A percentile compares a stretch with the other conserved stretches of the same genome.
Conservation (phyloP, 192 early-diverging fungal genomes). For the Backusella morwellensis region DNA sequence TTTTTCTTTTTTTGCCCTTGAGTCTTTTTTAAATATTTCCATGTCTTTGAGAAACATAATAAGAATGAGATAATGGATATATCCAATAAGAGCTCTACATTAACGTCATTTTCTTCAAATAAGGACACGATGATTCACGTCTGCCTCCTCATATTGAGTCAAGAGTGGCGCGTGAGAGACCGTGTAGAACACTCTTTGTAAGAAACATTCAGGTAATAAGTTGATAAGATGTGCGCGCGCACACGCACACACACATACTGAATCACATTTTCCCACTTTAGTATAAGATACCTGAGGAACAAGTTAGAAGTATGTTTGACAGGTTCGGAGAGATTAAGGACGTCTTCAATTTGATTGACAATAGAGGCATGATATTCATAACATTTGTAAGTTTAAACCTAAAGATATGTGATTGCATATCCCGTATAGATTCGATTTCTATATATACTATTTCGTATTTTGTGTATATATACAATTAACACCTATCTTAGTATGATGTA, state of each 20-base stretch:
- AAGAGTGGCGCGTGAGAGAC: constrained; percentile 36
- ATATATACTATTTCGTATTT: neutral
- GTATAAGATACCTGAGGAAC: constrained; percentile 36
- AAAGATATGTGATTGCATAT: neutral
- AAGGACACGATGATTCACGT: constrained; percentile 12
- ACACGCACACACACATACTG: neutral
- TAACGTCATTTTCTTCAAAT: neutral
- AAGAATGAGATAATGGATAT: neutral
- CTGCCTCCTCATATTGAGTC: constrained; percentile 26
- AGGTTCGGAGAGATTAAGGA: constrained; percentile 59
- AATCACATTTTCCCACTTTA: neutral
- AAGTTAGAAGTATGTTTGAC: constrained; percentile 43
- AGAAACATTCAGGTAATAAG: constrained; percentile 41
- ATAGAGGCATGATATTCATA: constrained; percentile 58
- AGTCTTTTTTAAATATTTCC: neutral
- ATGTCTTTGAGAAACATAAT: neutral
- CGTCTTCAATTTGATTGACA: constrained; percentile 52
- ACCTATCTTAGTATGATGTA: constrained; percentile 43
- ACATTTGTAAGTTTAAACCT: constrained; percentile 49
- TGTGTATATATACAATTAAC: neutral
- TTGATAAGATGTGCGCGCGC: neutral
- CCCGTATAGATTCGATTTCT: neutral
- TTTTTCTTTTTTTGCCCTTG: neutral
- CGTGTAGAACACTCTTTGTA: constrained; percentile 43
- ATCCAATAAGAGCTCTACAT: neutral